Base-by-base conservation (phyloP, 805 yeast genomes). In the Candida odintsovae region DNA sequence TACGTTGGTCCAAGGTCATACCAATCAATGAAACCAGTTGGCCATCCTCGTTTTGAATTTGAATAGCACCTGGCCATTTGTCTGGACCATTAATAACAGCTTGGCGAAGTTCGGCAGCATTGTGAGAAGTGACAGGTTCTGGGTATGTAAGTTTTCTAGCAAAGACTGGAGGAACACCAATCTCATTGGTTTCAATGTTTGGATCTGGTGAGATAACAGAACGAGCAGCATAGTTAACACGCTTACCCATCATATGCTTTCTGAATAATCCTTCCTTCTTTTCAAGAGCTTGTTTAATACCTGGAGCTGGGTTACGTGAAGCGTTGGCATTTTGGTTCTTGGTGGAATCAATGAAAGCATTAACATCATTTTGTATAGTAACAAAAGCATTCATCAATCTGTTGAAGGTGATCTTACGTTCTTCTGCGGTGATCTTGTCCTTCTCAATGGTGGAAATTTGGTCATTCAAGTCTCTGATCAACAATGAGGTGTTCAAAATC, bases 171-270 rank as follows among this genome's bases (percentile, higher is more conserved):
- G 99, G 99, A 47, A 94, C 92, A 71, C 99, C 99, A 63, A 94
- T 92, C 69, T 94, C 97, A 64, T 90, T 89, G 13, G 99, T 95
- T 71, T 94, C 99, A 58, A 94, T 77, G 72, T 86, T 94, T 47
- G 99, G 99, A 71, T 94, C 99, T 6, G 98, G 98, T 7, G 98
- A 90, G 69, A 94, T 94, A 59, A 94, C 99, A 10, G 99, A 92
- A 71, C 99, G 89, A 43, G 99, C 99, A 45, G 98, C 97, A 62
- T 88, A 92, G 67, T 94, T 95, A 50, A 94, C 99, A 75, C 99
- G 90, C 76, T 94, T 94, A 65, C 99, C 99, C 99, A 94, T 94
- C 99, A 94, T 94, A 64, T 94, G 96, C 66, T 92, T 94, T 74
- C 99, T 82, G 76, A 94, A 94, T 54, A 92, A 75, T 65, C 99